phyloP scores from a whole-genome alignment of 2,329 filamentous ascomycete genomes.

The Eutypa lata region DNA sequence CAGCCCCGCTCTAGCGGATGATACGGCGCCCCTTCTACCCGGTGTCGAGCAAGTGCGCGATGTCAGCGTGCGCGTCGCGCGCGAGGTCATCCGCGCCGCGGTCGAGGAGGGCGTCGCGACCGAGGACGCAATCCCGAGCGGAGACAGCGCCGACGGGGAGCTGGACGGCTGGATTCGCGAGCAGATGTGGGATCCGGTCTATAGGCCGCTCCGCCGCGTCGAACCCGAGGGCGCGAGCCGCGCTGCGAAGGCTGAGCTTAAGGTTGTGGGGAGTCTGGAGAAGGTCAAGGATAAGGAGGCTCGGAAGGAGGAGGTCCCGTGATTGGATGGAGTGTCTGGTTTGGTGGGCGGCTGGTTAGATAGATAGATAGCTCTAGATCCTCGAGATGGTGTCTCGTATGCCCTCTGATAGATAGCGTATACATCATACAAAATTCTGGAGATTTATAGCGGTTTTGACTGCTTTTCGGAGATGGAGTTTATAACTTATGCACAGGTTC shows the following conservation, averaged over 20 bases:
- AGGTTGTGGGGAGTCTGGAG: slow-evolving; percentile 40
- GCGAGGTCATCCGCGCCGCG: slow-evolving; percentile 69
- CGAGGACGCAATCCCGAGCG: slow-evolving; percentile 59
- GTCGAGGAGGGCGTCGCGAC: slow-evolving; percentile 66
- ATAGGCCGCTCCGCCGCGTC: slow-evolving; percentile 61
- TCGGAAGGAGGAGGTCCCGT: slow-evolving; percentile 2
- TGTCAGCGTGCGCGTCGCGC: slow-evolving; percentile 75
- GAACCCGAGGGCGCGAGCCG: slow-evolving; percentile 48
- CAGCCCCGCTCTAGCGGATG: slow-evolving; percentile 66
- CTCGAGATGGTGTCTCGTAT: too few species aligned
- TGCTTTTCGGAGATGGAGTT: too few species aligned
- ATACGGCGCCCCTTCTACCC: slow-evolving; percentile 68
- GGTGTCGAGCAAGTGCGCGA: slow-evolving; percentile 71
- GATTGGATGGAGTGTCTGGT: neutral
- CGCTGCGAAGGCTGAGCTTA: slow-evolving; percentile 58
- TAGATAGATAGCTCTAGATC: neutral
- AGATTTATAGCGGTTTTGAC: too few species aligned
- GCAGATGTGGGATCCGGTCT: slow-evolving; percentile 78
- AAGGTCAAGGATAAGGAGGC: slow-evolving; percentile 11
- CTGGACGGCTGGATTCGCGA: slow-evolving; percentile 70
- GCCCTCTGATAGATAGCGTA: too few species aligned
- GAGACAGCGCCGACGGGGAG: slow-evolving; percentile 37
- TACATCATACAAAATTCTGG: too few species aligned
- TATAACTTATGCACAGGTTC: too few species aligned
- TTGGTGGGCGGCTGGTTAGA: neutral